Evolutionary conservation across 208 protist species (phyloP).

Genomic region (Trypanosoma congolense): DNA sequence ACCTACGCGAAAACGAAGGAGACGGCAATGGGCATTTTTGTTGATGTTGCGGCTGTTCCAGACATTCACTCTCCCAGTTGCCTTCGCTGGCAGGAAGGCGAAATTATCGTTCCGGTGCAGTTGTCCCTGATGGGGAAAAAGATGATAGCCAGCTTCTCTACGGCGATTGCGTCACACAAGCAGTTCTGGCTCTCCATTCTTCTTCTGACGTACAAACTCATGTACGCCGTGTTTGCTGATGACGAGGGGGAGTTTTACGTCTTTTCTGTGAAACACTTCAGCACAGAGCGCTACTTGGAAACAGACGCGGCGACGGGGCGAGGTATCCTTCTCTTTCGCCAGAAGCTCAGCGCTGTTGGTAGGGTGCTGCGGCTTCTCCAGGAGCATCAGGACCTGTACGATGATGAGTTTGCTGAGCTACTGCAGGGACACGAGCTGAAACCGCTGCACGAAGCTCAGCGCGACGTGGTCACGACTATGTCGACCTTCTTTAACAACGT

Average conservation of each 20-base stretch:
- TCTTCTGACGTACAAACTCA: slow-evolving; percentile 26
- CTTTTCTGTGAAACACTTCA: slow-evolving; percentile 61
- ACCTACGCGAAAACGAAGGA: slow-evolving; percentile 66
- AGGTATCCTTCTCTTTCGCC: slow-evolving; percentile 64
- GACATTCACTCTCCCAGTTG: slow-evolving; percentile 53
- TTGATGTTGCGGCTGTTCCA: slow-evolving; percentile 63
- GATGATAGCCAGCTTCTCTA: slow-evolving; percentile 34
- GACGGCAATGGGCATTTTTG: slow-evolving; percentile 67
- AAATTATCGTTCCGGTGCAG: slow-evolving; percentile 33
- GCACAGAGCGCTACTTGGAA: slow-evolving; percentile 60
- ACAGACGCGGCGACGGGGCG: slow-evolving; percentile 52
- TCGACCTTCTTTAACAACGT: slow-evolving; percentile 65
- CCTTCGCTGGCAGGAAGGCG: slow-evolving; percentile 32
- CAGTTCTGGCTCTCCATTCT: slow-evolving; percentile 38
- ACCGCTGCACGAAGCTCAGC: slow-evolving; percentile 50
- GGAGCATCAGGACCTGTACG: slow-evolving; percentile 43
- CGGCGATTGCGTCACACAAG: slow-evolving; percentile 31
- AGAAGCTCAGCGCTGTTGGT: slow-evolving; percentile 53
- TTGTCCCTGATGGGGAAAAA: slow-evolving; percentile 18
- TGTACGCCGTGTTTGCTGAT: slow-evolving; percentile 53
- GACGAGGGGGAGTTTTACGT: slow-evolving; percentile 70
- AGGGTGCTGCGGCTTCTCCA: slow-evolving; percentile 54
- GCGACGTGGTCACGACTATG: slow-evolving; percentile 61
- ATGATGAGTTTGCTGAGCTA: slow-evolving; percentile 45
- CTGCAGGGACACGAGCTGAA: slow-evolving; percentile 35